phyloP scores from a whole-genome alignment of 2,329 filamentous ascomycete genomes.

The Paecilomyces dactylethromorphus region DNA sequence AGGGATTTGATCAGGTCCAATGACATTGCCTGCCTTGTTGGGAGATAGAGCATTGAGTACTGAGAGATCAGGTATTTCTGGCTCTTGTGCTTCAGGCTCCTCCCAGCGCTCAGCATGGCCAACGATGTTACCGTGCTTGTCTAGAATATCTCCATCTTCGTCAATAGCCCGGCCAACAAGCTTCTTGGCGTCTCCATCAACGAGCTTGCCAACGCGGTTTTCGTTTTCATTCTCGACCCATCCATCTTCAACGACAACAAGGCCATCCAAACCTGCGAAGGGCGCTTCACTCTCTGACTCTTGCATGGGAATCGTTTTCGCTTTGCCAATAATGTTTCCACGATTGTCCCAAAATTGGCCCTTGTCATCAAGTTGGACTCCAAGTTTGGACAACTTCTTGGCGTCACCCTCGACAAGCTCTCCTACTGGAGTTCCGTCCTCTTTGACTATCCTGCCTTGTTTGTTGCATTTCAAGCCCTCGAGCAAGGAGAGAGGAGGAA shows the following conservation, averaged over 20 bases:
- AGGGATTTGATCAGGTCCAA: conserved; percentile 47
- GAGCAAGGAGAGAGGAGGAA: conserved; percentile 28
- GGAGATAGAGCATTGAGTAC: conserved; percentile 47
- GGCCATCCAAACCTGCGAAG: conserved; percentile 41
- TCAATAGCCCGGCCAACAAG: conserved; percentile 54
- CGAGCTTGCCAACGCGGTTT: conserved; percentile 44
- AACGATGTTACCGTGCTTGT: conserved; percentile 56
- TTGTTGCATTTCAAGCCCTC: conserved; percentile 39
- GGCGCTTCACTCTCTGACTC: conserved; percentile 34
- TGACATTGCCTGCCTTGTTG: conserved; percentile 55
- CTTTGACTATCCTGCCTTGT: conserved; percentile 37
- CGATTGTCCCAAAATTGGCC: conserved; percentile 60
- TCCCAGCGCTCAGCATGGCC: conserved; percentile 48
- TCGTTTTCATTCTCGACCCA: conserved; percentile 44
- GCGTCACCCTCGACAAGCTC: conserved; percentile 57
- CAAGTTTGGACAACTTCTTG: conserved; percentile 49
- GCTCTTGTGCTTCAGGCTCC: conserved; percentile 46
- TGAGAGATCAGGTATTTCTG: conserved; percentile 44
- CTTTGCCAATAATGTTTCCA: conserved; percentile 57
- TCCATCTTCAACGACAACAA: conserved; percentile 42
- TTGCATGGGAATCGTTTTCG: conserved; percentile 39
- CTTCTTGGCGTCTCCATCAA: conserved; percentile 55
- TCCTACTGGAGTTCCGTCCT: conserved; percentile 45
- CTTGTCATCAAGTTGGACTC: conserved; percentile 45
- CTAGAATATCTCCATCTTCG: conserved; percentile 57